A percentile compares a stretch with the other conserved stretches of the same genome.
Conservation (phyloP, 768 basidiomycete species). For the Kwoniella dejecticola region DNA sequence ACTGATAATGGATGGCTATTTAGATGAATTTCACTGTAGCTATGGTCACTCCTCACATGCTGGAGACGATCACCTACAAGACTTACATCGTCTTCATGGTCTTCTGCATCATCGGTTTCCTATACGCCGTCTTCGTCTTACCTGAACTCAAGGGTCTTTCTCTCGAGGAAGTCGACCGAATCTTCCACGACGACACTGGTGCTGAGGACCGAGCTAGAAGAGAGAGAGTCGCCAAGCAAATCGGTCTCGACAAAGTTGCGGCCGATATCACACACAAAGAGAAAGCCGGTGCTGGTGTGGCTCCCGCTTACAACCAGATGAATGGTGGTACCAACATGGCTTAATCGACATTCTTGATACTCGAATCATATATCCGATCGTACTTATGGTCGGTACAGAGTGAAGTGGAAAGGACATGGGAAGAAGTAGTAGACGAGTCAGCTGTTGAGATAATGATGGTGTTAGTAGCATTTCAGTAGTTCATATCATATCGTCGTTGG, state of each 20-base stretch:
- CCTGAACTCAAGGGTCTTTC: constrained; percentile 61
- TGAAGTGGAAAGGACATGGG: no score
- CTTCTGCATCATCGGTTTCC: constrained; percentile 65
- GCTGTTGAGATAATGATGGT: no score
- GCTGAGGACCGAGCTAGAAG: constrained; percentile 63
- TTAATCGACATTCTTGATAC: no score
- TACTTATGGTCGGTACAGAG: no score
- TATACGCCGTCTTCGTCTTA: constrained; percentile 69
- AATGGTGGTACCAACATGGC: constrained; percentile 9
- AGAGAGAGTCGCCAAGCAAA: constrained; percentile 63
- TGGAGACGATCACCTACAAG: constrained; percentile 66
- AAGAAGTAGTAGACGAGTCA: no score
- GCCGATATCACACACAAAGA: constrained; percentile 48
- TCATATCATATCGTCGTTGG: no score
- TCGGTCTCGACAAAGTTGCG: constrained; percentile 62
- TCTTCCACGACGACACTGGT: constrained; percentile 69
- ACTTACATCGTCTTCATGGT: constrained; percentile 71
- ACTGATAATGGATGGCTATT: constrained; percentile 8
- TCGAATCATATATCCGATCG: no score
- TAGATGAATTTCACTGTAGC: constrained; percentile 58
- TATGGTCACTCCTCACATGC: constrained; percentile 73
- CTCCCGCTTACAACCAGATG: constrained; percentile 1
- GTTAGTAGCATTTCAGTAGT: no score
- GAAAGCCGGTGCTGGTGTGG: constrained; percentile 12
- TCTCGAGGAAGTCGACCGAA: constrained; percentile 82